phyloP scores from a whole-genome alignment of 805 yeast genomes.

The Citeromyces matritensis region DNA sequence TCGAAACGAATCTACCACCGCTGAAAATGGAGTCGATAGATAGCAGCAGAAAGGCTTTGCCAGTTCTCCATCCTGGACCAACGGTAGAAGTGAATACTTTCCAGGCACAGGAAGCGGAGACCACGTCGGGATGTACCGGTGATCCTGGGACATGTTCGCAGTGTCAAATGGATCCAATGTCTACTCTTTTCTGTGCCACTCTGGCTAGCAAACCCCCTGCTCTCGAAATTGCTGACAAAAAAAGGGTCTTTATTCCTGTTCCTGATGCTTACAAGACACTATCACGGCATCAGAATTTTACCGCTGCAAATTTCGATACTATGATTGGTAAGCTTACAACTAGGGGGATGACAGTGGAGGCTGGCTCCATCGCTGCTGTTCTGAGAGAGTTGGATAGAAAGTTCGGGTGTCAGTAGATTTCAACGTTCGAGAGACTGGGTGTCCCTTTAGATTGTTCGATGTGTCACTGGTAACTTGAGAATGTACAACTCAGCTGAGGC shows the following conservation, averaged over 20 bases:
- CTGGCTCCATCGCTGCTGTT: conserved; percentile 78
- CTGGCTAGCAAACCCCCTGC: conserved; percentile 35
- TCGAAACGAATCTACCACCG: conserved; percentile 6
- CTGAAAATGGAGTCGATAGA: conserved; percentile 1
- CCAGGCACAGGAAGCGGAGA: conserved; percentile 4
- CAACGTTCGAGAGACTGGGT: too few relatives aligned
- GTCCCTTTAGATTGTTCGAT: too few relatives aligned
- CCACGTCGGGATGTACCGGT: conserved; percentile 51
- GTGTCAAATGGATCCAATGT: conserved; percentile 79
- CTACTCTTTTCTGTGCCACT: conserved; percentile 78
- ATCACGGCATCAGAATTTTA: conserved; percentile 67
- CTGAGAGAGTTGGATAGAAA: conserved; percentile 68
- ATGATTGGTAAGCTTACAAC: conserved; percentile 66
- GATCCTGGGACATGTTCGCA: conserved; percentile 79
- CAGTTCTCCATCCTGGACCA: conserved; percentile 54
- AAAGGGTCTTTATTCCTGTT: conserved; percentile 53
- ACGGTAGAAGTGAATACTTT: conserved; percentile 26
- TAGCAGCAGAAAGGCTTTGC: conserved; percentile 24
- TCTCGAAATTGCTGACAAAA: conserved; percentile 5
- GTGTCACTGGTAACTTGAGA: too few relatives aligned
- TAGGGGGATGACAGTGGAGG: conserved; percentile 82
- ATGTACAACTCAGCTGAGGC: too few relatives aligned
- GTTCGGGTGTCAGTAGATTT: too few relatives aligned
- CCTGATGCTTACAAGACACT: conserved; percentile 83
- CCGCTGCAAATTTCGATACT: conserved; percentile 55